These are phyloP conservation scores for Zizania latifolia DNA, from an alignment of 176 grass and related monocot genomes.

Conservation along the genomic window DNA sequence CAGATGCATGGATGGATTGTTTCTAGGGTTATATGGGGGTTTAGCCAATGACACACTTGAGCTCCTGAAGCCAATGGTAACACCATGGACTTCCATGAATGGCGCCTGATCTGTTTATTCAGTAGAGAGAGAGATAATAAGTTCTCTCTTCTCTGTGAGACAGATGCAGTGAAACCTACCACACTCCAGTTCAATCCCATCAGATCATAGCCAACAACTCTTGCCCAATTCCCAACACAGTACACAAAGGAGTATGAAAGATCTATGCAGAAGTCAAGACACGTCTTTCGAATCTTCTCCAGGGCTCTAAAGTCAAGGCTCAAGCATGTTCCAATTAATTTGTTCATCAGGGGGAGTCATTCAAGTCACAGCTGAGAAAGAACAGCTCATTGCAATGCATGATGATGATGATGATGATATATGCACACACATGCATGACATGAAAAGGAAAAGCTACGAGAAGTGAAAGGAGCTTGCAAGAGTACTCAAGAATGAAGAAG, in stretches of 20 bases:
- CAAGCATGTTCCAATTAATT: constrained; percentile 1
- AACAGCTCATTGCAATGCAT: not conserved
- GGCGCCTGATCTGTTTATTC: not conserved
- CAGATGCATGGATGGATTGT: no score
- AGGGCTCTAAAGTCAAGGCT: constrained; percentile 32
- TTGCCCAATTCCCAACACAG: constrained; percentile 45
- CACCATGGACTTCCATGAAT: constrained; percentile 14
- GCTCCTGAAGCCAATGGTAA: constrained; percentile 12
- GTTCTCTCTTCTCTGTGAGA: constrained; percentile 6
- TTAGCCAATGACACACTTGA: not conserved
- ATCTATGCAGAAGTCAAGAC: constrained; percentile 35
- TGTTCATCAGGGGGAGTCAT: constrained; percentile 29
- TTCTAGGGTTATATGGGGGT: not conserved
- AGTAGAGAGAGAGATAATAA: not conserved
- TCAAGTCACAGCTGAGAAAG: constrained; percentile 6
- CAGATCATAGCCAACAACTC: constrained; percentile 35
- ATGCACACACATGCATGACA: not conserved
- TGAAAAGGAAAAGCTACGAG: not conserved
- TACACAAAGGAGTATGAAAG: constrained; percentile 4
- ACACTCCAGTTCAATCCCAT: constrained; percentile 40
- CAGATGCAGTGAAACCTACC: constrained; percentile 22
- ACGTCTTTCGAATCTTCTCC: constrained; percentile 41
- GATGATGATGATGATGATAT: constrained; percentile 19
- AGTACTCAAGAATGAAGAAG: not conserved
- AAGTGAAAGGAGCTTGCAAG: constrained; percentile 23